Evolutionary conservation across 768 basidiomycete genomes (phyloP).

Genomic region (Xerocomus spinulosus): DNA sequence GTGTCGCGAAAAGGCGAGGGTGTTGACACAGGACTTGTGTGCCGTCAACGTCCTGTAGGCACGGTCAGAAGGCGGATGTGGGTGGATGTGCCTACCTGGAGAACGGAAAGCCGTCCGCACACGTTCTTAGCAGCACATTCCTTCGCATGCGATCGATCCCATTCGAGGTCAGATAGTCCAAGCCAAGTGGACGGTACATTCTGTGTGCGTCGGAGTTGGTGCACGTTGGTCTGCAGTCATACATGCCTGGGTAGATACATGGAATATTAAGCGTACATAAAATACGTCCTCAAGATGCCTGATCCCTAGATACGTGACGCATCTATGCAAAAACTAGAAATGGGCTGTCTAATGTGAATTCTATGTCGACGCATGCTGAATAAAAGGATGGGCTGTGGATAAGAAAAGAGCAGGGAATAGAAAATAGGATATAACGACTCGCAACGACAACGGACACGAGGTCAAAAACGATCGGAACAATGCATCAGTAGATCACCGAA

Average conservation of each 20-base stretch:
- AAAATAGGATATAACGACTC: slow-evolving; percentile 21
- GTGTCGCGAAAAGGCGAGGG: slow-evolving; percentile 54
- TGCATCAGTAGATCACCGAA: slow-evolving; percentile 16
- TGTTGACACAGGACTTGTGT: slow-evolving; percentile 64
- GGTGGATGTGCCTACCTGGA: slow-evolving; percentile 26
- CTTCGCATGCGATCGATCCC: slow-evolving; percentile 20
- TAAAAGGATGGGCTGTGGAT: slow-evolving; percentile 5
- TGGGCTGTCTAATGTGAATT: slow-evolving; percentile 18
- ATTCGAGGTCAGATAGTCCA: slow-evolving; percentile 23
- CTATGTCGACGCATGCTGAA: slow-evolving; percentile 19
- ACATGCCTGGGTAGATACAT: slow-evolving; percentile 27
- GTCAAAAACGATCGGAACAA: not conserved
- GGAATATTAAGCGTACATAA: slow-evolving; percentile 31
- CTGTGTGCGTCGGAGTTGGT: no score
- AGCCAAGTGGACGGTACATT: slow-evolving; percentile 17
- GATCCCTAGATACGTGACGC: slow-evolving; percentile 31
- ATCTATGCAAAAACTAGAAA: slow-evolving; percentile 21
- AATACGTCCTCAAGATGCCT: slow-evolving; percentile 34
- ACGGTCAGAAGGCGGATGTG: not conserved
- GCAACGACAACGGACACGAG: slow-evolving; percentile 3
- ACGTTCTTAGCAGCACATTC: slow-evolving; percentile 17
- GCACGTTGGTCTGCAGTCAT: slow-evolving; percentile 20
- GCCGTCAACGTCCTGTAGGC: slow-evolving; percentile 32
- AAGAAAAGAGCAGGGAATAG: not conserved
- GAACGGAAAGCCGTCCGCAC: slow-evolving; percentile 30